Percentiles rank a stretch among this genome's conserved stretches.
Conservation (phyloP, 306 rosid genomes). For the Astragalus glycyphyllos region DNA sequence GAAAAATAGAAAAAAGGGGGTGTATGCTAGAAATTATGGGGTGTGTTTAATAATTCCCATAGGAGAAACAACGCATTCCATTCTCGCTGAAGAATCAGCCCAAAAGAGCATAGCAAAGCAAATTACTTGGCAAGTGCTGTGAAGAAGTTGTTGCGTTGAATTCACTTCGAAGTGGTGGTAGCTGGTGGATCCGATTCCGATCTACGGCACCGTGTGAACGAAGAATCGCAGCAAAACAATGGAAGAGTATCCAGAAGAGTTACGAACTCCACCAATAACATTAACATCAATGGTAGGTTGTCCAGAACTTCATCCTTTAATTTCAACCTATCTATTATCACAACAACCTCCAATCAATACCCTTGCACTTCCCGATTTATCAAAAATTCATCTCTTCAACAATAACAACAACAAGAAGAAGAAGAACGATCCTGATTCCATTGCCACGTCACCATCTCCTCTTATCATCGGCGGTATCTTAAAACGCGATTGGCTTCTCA, state of each 20-base stretch:
- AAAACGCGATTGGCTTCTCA: slow-evolving; percentile 81
- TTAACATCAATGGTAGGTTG: slow-evolving; percentile 75
- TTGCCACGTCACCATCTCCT: slow-evolving; percentile 4
- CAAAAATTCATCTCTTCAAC: slow-evolving; percentile 71
- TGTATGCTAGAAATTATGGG: too few species aligned
- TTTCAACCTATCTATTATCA: slow-evolving; percentile 68
- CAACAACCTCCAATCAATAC: slow-evolving; percentile 90
- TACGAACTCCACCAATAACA: slow-evolving; percentile 89
- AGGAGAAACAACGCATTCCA: too few species aligned
- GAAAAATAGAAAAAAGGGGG: too few species aligned
- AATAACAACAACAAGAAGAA: too few species aligned
- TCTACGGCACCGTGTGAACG: background rate
- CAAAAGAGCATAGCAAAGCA: too few species aligned
- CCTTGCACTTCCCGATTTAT: slow-evolving; percentile 79
- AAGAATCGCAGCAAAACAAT: slow-evolving; percentile 26
- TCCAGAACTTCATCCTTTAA: slow-evolving; percentile 67
- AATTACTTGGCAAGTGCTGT: background rate
- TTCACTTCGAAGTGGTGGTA: background rate
- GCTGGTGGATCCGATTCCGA: slow-evolving; percentile 36
- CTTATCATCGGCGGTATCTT: slow-evolving; percentile 46
- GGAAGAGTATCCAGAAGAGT: slow-evolving; percentile 94
- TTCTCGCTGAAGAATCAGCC: too few species aligned
- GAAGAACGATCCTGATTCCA: slow-evolving; percentile 34
- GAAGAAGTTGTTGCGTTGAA: background rate
- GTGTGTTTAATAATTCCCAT: too few species aligned